Evolutionary conservation across 768 basidiomycete species (phyloP), one percentile per base, ranked within the genome.

Genomic region (Tubosaeta sp.): DNA sequence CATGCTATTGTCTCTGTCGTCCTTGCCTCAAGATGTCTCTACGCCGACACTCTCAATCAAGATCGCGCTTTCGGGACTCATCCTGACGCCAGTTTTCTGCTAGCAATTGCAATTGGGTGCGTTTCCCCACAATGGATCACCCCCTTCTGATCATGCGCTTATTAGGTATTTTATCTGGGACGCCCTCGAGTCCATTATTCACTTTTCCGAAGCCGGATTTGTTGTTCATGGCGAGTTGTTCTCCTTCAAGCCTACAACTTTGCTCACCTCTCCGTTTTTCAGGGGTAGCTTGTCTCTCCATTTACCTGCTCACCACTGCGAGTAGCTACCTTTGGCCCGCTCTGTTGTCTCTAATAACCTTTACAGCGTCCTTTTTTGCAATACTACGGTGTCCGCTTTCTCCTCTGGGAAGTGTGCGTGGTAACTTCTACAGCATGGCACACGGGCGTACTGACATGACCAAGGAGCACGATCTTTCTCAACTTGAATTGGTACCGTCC

Each of bases 91-190:
- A 85, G 83, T 19, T 72, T 78, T 43, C 71, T 85, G 2, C 73
- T 82, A 58, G 87, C 86, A 22, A 76, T 95, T 44, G 82, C 88
- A 29, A 76, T 77, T 46, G 91, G 86, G 86, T 88, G 52, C 58
- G 57, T 34, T 74, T 70, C n/a, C 12, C 33, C 16, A 31, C 5
- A 1, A 22, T 22, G 4, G 25, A 35, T n/a, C 14, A 35, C 39
- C 11, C 26, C 14, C 29, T 29, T 43, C 33, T 38, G 38, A 44
- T 14, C 8, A n/a, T 17, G 6, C 46, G 0, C 52, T 4, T 41
- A 17, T 25, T 59, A 87, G 84, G 6, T 86, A 86, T 63, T 94
- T 95, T 66, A 57, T 93, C 17, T 95, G 92, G 92, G 92, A 95
- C 62, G 76, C 78, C 0, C 52, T 89, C 26, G 88, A 91, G 66